Evolutionary conservation across 768 basidiomycete genomes (phyloP).

Genomic region (Vararia minispora): DNA sequence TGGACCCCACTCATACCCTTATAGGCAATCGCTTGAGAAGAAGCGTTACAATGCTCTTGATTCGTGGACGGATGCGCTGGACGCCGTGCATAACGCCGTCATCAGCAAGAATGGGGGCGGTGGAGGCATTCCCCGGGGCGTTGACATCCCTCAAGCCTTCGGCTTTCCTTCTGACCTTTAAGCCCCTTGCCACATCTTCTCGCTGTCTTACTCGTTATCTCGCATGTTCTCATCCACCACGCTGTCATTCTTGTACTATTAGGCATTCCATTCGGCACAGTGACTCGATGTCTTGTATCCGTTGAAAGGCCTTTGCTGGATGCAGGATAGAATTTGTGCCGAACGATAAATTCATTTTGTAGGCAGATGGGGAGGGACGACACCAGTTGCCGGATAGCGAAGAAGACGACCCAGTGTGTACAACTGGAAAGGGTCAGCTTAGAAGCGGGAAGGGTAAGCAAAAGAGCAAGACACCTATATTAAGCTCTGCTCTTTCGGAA

Average conservation of each 20-base stretch:
- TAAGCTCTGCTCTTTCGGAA: too few species aligned
- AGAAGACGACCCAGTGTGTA: too few species aligned
- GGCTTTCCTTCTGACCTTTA: background rate
- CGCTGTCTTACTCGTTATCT: too few species aligned
- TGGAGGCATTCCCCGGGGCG: slow-evolving; percentile 7
- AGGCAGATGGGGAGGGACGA: too few species aligned
- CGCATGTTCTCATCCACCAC: too few species aligned
- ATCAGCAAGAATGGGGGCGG: slow-evolving; percentile 54
- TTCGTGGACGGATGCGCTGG: slow-evolving; percentile 76
- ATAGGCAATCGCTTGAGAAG: slow-evolving; percentile 78
- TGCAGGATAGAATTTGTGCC: too few species aligned
- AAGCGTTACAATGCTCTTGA: slow-evolving; percentile 73
- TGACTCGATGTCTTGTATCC: background rate
- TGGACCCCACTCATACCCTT: slow-evolving; percentile 6
- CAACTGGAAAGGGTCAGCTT: too few species aligned
- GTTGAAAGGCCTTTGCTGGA: too few species aligned
- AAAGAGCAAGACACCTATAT: too few species aligned
- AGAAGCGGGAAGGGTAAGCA: too few species aligned
- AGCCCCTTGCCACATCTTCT: background rate
- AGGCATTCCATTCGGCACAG: background rate
- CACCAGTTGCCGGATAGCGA: too few species aligned
- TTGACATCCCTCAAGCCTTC: slow-evolving; percentile 5
- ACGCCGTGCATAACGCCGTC: slow-evolving; percentile 65
- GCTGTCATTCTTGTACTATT: slow-evolving; percentile 1
- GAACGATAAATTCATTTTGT: too few species aligned